Evolutionary conservation across 768 basidiomycete species (phyloP), one percentile per base, ranked within the genome.

Genomic region (Trametes meyenii): DNA sequence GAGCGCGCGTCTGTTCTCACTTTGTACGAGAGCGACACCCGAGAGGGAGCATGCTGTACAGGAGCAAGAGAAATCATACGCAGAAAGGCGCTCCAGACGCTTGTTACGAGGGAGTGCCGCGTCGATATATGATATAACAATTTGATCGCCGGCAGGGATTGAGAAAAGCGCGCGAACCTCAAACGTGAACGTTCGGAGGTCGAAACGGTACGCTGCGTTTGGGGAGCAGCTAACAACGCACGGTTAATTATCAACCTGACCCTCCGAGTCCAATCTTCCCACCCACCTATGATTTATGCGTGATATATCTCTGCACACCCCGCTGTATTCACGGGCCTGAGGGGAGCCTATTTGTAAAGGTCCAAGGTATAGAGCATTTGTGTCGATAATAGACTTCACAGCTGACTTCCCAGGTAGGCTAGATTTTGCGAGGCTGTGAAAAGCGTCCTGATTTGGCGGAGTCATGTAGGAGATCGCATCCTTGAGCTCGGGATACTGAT

Each of bases 161-260:
- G 52, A 39, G 29, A 36, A 35, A 39, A 63, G 52, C 1, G 62
- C 62, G n/a, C 57, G 62, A 16, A 63, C 23, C 13, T 59, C 45
- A 33, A 40, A 24, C 11, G 57, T 53, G 52, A 58, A 50, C 7
- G 51, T 33, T 19, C 1, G 1, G 13, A 14, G 40, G 40, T 59
- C 56, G 21, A 53, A 63, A 12, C 35, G 46, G 48, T 54, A 63
- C 0, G 24, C 52, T 1, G 57, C 62, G 40, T 63, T 63, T 2
- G 62, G 62, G 1, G 51, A 54, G 62, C 62, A 63, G 40, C 62
- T 63, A n/a, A n/a, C n/a, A n/a, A n/a, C n/a, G n/a, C 29, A 33
- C 29, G 4, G 8, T 33, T 3, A 8, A 33, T 33, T 3, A 8
- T 33, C 8, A 33, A 33, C 29, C 29, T 33, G 29, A n/a, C n/a